Evolutionary conservation across 2,329 filamentous ascomycete genomes (phyloP), one percentile per base, ranked within the genome.

Genomic region (Thelonectria blattea): DNA sequence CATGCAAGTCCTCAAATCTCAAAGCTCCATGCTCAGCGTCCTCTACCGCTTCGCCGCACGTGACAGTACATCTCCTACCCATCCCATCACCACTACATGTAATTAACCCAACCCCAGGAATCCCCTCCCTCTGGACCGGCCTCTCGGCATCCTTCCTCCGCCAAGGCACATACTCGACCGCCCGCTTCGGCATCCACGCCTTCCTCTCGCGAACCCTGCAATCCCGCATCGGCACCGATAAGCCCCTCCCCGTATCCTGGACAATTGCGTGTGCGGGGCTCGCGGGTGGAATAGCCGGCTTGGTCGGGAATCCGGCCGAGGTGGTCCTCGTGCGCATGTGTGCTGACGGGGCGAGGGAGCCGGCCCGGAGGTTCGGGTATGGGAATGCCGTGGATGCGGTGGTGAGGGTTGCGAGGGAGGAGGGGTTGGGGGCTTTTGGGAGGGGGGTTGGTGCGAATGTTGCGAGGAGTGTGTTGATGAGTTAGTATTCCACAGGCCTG

Each of bases 261-360:
- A 80, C 77, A 12, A 75, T 80, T 20, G 68, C 70, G 0, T 78
- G 78, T 42, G 78, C 79, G 2, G 77, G 75, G 5, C 39, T 76
- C 1, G 75, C 78, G 0, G 79, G 78, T 12, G 77, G 78, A 8
- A 67, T 79, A 17, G 79, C 79, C 1, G 79, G 79, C 15, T 41
- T 80, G n/a, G 68, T 81, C 3, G 79, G 79, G n/a, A 81, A 81
- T 22, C 79, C 79, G 4, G 76, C 79, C 11, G 79, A 81, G 62
- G 74, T 79, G 0, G 72, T 80, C 1, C 73, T 81, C 5, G 79
- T 81, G 0, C 71, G 79, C 7, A 81, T 81, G 79, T 80, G 79
- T 59, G 76, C 78, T 14, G 79, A 81, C 65, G 79, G 78, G 1
- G 79, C 79, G 0, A 79, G 76, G 61, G 58, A 71, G 1, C 63